Percentiles rank a stretch among this genome's conserved stretches.
Evolutionary conservation across 2,329 filamentous ascomycete species (phyloP).

Genomic region (Emydomyces testavorans): DNA sequence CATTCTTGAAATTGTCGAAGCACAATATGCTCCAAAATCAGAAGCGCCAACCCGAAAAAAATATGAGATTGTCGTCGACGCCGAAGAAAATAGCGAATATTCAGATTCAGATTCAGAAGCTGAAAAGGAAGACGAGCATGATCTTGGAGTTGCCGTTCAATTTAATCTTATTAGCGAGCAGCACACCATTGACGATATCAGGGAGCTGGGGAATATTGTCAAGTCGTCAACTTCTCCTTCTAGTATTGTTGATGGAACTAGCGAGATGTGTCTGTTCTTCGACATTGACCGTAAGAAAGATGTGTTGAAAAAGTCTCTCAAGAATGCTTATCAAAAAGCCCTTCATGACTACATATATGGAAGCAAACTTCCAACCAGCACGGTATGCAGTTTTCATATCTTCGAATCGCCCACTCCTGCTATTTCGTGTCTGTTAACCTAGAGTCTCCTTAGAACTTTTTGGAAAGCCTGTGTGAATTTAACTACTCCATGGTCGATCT

Average conservation of each 20-base stretch:
- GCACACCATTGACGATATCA: constrained; percentile 67
- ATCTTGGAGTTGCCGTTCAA: constrained; percentile 25
- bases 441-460: not conserved
- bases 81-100: constrained; percentile 18
- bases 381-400: no score
- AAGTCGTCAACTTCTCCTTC: constrained; percentile 10
- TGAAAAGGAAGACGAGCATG: constrained; percentile 19
- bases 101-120: constrained; percentile 3
- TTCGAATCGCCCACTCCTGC: no score
- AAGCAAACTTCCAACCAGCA: not conserved
- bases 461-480: not conserved
- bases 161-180: constrained; percentile 51
- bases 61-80: constrained; percentile 30
- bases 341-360: no score
- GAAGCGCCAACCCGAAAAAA: constrained; percentile 39
- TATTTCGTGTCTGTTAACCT: not conserved
- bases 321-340: no score
- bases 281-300: not conserved
- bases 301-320: not conserved
- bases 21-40: constrained; percentile 50
- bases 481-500: constrained; percentile 8
- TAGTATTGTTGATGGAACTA: not conserved
- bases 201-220: constrained; percentile 35
- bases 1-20: constrained; percentile 58
- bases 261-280: not conserved